Base-by-base conservation (phyloP, 441 rosid species). In the Jatropha multifida region DNA sequence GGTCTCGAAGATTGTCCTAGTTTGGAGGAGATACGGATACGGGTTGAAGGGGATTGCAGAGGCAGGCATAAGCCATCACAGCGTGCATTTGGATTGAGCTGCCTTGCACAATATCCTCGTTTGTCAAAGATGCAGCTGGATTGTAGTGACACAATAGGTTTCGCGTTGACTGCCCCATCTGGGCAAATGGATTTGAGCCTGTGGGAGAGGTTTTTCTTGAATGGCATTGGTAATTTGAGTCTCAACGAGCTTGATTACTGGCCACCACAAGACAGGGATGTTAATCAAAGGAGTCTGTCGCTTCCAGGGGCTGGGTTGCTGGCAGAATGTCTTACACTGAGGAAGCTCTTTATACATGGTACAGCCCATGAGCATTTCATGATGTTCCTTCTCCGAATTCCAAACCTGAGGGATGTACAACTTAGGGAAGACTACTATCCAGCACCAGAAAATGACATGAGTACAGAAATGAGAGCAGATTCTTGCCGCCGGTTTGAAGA, bases 251-350 rank as follows among this genome's bases (percentile, higher is more conserved):
- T 92, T 0, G 93, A 96, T 77, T 93, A 96, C 68, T 96, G 98
- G 97, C 98, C 97, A 4, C 97, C 99, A 0, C 97, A 89, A 32
- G 98, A 96, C 72, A 81, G 90, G 79, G 98, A 93, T 2, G 97
- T 93, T 18, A 92, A 96, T 79, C 99, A 88, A 66, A 86, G 99
- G 82, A 90, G 94, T 76, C 81, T 93, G 23, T 84, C 97, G 2
- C 91, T 92, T 18, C 93, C 98, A 0, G 92, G 87, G 5, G 95
- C 88, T 2, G 97, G 86, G 14, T 76, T 96, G 79, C 89, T 96
- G 2, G 84, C 82, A 5, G 86, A 86, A 49, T 90, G 97, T 32
- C 72, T 65, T 4, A 69, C 86, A 0, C 69, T 92, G 65, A 86
- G 99, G 89, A 93, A 90, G 86, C 90, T 95, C 5, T 90, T 93